Evolutionary conservation across 371 early-diverging fungal genomes (phyloP).

Genomic region (Lichtheimia ornata): DNA sequence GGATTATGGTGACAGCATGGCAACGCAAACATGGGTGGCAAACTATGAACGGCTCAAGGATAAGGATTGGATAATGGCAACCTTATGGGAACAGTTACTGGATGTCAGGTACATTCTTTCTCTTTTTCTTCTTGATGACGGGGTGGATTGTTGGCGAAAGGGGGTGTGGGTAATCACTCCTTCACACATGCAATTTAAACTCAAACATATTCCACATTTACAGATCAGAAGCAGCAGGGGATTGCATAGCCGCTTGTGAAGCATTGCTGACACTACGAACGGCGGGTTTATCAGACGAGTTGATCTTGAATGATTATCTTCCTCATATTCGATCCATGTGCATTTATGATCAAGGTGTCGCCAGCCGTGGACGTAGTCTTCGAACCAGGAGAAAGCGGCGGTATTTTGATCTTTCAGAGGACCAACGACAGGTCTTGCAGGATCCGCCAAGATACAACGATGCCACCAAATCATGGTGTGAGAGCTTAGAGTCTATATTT

Average conservation of each 20-base stretch:
- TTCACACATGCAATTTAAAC: no score
- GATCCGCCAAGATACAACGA: neutral
- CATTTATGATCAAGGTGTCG: slow-evolving; percentile 20
- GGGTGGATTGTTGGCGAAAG: no score
- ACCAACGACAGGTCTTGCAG: neutral
- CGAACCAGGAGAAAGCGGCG: slow-evolving; percentile 7
- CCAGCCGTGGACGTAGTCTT: slow-evolving; percentile 6
- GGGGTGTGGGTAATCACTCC: no score
- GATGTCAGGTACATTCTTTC: neutral
- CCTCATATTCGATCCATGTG: slow-evolving; percentile 14
- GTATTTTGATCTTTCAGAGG: slow-evolving; percentile 5
- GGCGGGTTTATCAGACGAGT: neutral
- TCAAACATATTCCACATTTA: neutral
- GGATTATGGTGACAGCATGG: neutral
- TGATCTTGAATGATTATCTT: slow-evolving; percentile 10
- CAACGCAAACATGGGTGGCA: neutral
- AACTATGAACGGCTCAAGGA: neutral
- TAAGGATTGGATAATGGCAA: neutral
- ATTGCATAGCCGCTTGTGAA: slow-evolving; percentile 1
- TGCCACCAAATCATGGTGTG: slow-evolving; percentile 4
- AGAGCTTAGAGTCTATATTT: neutral
- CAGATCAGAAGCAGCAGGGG: slow-evolving; percentile 1
- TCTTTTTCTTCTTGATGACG: neutral
- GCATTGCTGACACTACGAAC: slow-evolving; percentile 6
- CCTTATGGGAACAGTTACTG: neutral